Evolutionary conservation across 1,284 basidiomycete species (phyloP), one percentile per base, ranked within the genome.

Genomic region (Heliocybe sulcata): DNA sequence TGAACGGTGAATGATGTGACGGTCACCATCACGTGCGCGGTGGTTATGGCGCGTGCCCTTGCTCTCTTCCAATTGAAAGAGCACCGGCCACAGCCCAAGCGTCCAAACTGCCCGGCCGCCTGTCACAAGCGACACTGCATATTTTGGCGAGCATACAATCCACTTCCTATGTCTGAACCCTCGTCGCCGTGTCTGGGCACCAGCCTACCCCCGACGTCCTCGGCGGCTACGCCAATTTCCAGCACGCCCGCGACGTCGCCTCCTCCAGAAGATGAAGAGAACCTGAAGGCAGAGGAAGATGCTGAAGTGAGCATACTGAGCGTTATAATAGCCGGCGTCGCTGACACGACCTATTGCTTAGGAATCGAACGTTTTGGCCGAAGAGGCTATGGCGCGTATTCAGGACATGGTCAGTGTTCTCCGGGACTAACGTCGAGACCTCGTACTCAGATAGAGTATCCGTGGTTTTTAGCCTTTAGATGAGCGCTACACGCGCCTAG

Each of bases 401-500:
- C 16, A 42, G n/a, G 38, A 42, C 16, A 42, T 42, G 38, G 38
- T 42, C 6, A 20, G 38, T 31, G 29, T 31, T 6, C 4, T 12
- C 12, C 29, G n/a, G 12, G 12, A 31, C 29, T 6, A 42, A 42
- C 38, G 8, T 16, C 8, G 4, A 31, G 12, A 31, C 29, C 4
- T 4, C 29, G 12, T 31, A 33, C 48, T 27, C 14, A 38, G 8
- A 14, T 9, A 22, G 25, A 33, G 22, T 11, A 10, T 27, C 52
- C 77, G 77, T 80, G 57, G 73, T 73, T 54, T 4, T 16, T 16
- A 42, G 38, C 12, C 38, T 42, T 16, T 42, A n/a, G 71, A 72
- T 27, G 69, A 71, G 45, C 77, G 81, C 50, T 75, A 77, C 45
- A 61, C 66, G 9, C 74, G 77, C 16, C 77, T 90, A 23, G 72